Evolutionary conservation across 75 land plant species (phyloP).

Genomic region (Pinus taeda): DNA sequence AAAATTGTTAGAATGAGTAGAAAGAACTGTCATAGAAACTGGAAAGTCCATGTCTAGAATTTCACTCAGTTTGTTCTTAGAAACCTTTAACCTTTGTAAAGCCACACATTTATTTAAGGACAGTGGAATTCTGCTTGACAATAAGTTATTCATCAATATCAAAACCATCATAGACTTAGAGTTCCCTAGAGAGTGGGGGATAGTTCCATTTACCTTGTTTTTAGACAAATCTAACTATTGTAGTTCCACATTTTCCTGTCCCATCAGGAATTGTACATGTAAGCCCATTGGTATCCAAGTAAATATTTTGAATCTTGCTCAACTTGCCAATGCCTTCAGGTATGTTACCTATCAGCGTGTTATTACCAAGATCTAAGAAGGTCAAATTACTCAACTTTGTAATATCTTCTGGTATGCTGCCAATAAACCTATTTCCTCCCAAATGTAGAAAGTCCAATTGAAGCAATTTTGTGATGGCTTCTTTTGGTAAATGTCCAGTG

Average conservation of each 20-base stretch:
- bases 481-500: background rate
- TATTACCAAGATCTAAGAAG: constrained; percentile 46
- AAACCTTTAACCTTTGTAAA: no score
- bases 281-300: constrained; percentile 46
- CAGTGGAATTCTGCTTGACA: no score
- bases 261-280: constrained; percentile 60
- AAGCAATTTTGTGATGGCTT: no score
- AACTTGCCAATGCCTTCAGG: constrained; percentile 38
- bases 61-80: no score
- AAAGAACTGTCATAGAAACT: background rate
- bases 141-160: no score
- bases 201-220: constrained; percentile 32
- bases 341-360: constrained; percentile 54
- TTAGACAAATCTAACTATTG: constrained; percentile 22
- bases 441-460: constrained; percentile 11
- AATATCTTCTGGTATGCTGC: constrained; percentile 50
- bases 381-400: constrained; percentile 26
- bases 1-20: background rate
- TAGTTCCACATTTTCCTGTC: constrained; percentile 40
- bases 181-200: background rate
- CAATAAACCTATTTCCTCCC: constrained; percentile 58
- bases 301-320: constrained; percentile 21
- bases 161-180: background rate
- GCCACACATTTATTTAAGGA: no score
- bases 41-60: no score